phyloP scores from a whole-genome alignment of 108 stramenopile species.

The Conticribra guillardii region DNA sequence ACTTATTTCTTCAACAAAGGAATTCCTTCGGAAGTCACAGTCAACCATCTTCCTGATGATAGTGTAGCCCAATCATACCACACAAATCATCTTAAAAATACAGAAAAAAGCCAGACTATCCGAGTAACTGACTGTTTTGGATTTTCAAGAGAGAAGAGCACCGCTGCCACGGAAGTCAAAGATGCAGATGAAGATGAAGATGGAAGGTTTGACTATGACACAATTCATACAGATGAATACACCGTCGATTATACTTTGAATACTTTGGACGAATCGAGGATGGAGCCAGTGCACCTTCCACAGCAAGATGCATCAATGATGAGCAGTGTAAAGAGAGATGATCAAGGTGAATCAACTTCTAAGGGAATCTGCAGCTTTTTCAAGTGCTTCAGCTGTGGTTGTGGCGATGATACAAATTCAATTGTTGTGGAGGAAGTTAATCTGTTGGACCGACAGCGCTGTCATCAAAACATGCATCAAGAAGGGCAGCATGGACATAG shows the following conservation, averaged over 20 bases:
- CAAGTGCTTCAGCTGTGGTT: conserved; percentile 18
- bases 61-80: conserved; percentile 30
- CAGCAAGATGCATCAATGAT: conserved; percentile 5
- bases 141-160: conserved; percentile 20
- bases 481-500: too few relatives aligned
- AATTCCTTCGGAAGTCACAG: conserved; percentile 31
- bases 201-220: conserved; percentile 32
- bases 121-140: conserved; percentile 16
- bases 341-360: not conserved
- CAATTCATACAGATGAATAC: conserved; percentile 41
- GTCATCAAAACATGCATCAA: too few relatives aligned
- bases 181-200: conserved; percentile 11
- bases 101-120: conserved; percentile 15
- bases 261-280: conserved; percentile 20
- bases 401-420: not conserved
- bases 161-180: not conserved
- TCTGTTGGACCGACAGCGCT: not conserved
- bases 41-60: conserved; percentile 26
- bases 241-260: conserved; percentile 42
- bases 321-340: conserved; percentile 1
- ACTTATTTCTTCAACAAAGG: conserved; percentile 23
- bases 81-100: conserved; percentile 36
- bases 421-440: not conserved
- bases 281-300: conserved; percentile 28
- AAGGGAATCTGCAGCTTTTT: conserved; percentile 7